Base-by-base conservation (phyloP, 1,284 basidiomycete genomes). In the Psilocybe mexicana region DNA sequence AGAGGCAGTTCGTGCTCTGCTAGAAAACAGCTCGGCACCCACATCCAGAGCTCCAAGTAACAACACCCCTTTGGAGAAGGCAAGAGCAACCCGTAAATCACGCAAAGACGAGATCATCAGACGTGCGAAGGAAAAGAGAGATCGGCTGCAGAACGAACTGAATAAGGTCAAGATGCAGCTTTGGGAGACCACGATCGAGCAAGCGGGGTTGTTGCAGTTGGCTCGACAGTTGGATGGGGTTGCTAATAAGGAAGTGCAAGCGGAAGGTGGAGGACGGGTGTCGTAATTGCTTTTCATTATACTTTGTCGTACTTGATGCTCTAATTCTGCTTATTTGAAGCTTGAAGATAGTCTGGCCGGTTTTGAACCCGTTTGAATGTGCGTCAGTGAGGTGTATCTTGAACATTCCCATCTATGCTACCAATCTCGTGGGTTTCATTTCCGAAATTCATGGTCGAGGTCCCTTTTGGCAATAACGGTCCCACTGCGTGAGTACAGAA, bases 111-210 rank as follows among this genome's bases (percentile, higher is more conserved):
- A 80, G 8, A 73, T 85, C 26, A 60, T 89, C 33, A 74, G 69
- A 44, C 76, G 77, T 18, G 87, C 86, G 23, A 76, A 73, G 54
- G 79, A 80, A 61, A 77, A 82, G 64, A 79, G 81, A 58, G 71
- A 71, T 55, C 74, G 82, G 62, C 65, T 92, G 43, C 72, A 73
- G 53, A 72, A 73, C n/a, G 84, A 87, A 70, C 72, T 91, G 53
- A 78, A 85, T 55, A 75, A 74, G 50, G 81, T 85, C 24, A 85
- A 86, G 67, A 75, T 82, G 24, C 83, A 87, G 66, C 70, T 89
- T 52, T 90, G 89, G 89, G 87, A 90, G 72, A 80, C 81, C 50
- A 86, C 85, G 44, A 79, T 92, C 54, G 89, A 92, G 72, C 83
- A 87, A 63, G 87, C 85, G 30, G 85, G 83, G 57, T 74, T 92